phyloP scores from a whole-genome alignment of 78 protist genomes.

The Bodo saltans region DNA sequence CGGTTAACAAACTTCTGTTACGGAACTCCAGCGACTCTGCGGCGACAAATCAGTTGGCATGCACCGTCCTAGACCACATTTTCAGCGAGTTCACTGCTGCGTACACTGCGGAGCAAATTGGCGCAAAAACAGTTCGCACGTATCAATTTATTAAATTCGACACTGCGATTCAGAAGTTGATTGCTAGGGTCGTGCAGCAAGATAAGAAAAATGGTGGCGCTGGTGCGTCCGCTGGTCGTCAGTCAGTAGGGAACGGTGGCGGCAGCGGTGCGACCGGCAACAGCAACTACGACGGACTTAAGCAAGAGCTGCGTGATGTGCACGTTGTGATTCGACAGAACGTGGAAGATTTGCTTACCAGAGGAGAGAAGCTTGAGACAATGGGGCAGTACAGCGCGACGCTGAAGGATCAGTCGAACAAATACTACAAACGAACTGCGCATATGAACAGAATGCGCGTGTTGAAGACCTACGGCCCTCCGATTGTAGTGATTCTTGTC shows the following conservation, averaged over 20 bases:
- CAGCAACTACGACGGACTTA: not conserved
- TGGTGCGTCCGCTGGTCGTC: not conserved
- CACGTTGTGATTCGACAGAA: not conserved
- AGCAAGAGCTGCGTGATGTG: not conserved
- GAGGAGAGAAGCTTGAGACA: not conserved
- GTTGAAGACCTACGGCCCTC: not conserved
- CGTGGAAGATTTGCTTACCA: not conserved
- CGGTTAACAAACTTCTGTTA: not conserved
- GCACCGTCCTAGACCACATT: not conserved
- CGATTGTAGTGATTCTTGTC: not conserved
- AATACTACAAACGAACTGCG: not conserved
- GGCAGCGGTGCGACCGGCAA: not conserved
- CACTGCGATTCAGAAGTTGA: not conserved
- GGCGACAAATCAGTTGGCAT: not conserved
- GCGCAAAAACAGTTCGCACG: not conserved
- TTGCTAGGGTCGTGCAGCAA: not conserved
- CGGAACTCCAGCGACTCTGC: no score
- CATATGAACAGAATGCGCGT: not conserved
- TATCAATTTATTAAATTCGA: not conserved
- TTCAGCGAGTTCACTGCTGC: not conserved
- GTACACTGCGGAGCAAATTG: not conserved
- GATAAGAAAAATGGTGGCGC: not conserved
- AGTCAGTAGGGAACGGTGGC: not conserved
- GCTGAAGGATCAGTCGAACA: not conserved
- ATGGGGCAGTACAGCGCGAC: not conserved